phyloP scores from a whole-genome alignment of 345 rosid genomes.

The Salix udensis region DNA sequence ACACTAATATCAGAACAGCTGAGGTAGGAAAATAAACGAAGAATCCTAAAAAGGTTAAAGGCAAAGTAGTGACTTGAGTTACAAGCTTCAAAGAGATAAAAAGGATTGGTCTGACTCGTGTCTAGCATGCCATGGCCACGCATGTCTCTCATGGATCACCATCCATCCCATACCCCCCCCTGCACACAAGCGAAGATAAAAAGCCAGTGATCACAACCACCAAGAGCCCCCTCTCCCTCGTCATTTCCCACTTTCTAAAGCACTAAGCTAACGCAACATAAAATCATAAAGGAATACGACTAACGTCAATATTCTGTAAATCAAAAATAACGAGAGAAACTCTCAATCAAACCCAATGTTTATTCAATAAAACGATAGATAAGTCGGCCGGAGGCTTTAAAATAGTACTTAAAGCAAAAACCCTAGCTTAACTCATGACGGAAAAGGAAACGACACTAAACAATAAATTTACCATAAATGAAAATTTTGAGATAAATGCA shows the following conservation, averaged over 20 bases:
- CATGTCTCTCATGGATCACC: slow-evolving; percentile 20
- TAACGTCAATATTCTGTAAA: too few species aligned
- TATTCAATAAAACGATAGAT: too few species aligned
- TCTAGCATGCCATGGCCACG: slow-evolving; percentile 24
- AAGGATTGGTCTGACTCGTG: slow-evolving; percentile 16
- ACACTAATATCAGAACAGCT: background rate
- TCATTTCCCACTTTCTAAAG: slow-evolving; percentile 9
- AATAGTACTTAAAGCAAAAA: too few species aligned
- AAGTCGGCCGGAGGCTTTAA: too few species aligned
- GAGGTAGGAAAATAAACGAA: background rate
- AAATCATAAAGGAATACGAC: too few species aligned
- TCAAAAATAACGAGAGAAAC: too few species aligned
- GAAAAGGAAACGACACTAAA: too few species aligned
- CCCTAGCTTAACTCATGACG: too few species aligned
- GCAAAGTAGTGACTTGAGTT: slow-evolving; percentile 30
- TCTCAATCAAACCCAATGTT: too few species aligned
- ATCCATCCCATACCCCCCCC: background rate
- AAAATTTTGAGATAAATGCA: too few species aligned
- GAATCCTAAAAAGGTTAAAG: slow-evolving; percentile 36
- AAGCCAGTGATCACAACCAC: slow-evolving; percentile 45
- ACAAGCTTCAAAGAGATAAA: slow-evolving; percentile 29
- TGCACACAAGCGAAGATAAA: slow-evolving; percentile 55
- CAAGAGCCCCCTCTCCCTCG: slow-evolving; percentile 43
- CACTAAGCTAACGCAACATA: too few species aligned
- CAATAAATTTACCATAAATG: too few species aligned